Evolutionary conservation across 345 rosid species (phyloP), one percentile per base, ranked within the genome.

Genomic region (Camelina sativa): DNA sequence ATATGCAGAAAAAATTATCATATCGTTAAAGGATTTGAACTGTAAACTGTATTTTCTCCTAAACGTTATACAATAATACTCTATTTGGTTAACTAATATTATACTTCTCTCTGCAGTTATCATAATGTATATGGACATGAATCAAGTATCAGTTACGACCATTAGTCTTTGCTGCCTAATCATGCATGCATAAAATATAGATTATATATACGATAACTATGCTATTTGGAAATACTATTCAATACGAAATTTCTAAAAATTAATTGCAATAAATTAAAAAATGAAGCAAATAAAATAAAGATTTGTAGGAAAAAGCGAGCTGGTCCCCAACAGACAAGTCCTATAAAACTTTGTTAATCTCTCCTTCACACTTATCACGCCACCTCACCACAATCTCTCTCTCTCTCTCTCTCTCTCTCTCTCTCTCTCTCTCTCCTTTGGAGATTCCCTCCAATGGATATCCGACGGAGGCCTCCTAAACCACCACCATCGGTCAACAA

Each of bases 401-500:
- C 11, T 9, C 40, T 8, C 47, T 43, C 47, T 34, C 37, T 34
- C 37, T 34, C 37, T 34, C 25, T 23, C 25, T 3, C 15, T 2
- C 8, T 34, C 37, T 34, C 37, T 7, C 37, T 34, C 43, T 32
- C 41, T 17, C 19, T 13, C 58, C 20, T 43, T 25, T 54, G 80
- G 73, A 50, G 48, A 5, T 50, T 51, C 51, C 44, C 65, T 17
- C 55, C 73, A 72, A 76, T 91, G 97, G 92, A 91, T 74, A 44
- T 65, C 63, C 83, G 82, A 50, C 85, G 89, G 81, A 85, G 86
- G 40, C 79, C 75, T 22, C 57, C 82, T 0, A 81, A 76, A 65
- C 73, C 72, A 8, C 72, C 80, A 65, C 73, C 72, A 7, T 69
- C 79, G 13, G 72, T 51, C 30, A 20, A 67, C 28, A 28, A 28